Conservation (phyloP, 1,284 basidiomycete species). For the Microbotryomycetes sp. region DNA sequence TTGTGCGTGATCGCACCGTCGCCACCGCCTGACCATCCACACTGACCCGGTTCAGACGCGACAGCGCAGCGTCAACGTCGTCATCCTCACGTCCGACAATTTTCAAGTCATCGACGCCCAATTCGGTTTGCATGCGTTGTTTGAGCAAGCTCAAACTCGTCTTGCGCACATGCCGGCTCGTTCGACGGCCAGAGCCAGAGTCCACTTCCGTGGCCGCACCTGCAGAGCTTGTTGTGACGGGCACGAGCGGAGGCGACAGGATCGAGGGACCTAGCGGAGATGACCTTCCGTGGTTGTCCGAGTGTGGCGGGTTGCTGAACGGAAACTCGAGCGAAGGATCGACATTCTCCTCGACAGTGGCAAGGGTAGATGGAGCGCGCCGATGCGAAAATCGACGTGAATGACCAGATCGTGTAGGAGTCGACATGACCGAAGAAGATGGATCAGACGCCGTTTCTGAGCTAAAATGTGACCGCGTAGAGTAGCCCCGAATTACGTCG, state of each 20-base stretch:
- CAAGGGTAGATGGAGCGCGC: neutral
- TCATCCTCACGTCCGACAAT: neutral
- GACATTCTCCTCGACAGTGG: neutral
- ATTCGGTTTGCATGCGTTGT: constrained; percentile 33
- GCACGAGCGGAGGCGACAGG: neutral
- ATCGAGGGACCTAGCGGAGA: neutral
- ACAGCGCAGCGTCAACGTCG: neutral
- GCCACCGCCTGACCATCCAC: constrained; percentile 10
- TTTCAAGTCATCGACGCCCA: constrained; percentile 16
- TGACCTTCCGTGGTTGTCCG: neutral
- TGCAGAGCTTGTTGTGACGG: constrained; percentile 6
- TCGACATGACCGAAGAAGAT: neutral
- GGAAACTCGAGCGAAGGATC: neutral
- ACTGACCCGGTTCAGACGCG: neutral
- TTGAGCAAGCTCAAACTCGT: constrained; percentile 18
- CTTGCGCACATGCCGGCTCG: neutral
- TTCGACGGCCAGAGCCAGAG: neutral
- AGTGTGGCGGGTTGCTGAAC: neutral
- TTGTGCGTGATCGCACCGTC: constrained; percentile 5
- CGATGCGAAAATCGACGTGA: neutral
- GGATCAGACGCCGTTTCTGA: neutral
- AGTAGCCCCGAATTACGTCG: no score
- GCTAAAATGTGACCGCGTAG: neutral
- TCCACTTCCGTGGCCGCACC: neutral
- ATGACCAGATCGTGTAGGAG: neutral